Conservation (phyloP, 2,329 filamentous ascomycete genomes). For the Stemphylium lycopersici region DNA sequence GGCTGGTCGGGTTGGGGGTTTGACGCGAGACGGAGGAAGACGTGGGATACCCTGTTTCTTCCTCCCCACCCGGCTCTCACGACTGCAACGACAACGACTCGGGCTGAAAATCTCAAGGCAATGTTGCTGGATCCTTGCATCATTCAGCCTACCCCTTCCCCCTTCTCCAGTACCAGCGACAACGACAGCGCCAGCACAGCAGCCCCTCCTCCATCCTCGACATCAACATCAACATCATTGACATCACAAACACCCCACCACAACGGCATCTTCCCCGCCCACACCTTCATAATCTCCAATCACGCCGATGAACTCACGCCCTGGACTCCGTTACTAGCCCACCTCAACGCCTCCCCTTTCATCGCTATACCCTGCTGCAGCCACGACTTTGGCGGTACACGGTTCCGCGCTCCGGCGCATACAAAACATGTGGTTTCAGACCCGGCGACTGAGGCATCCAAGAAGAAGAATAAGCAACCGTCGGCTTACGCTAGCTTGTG, state of each 20-base stretch:
- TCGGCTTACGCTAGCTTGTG: constrained; percentile 87
- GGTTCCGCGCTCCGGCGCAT: constrained; percentile 66
- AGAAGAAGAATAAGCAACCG: constrained; percentile 49
- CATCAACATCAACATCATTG: background rate
- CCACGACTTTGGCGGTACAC: constrained; percentile 77
- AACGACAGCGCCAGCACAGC: background rate
- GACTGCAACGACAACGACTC: constrained; percentile 23
- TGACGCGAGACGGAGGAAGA: constrained; percentile 83
- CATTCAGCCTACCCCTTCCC: constrained; percentile 23
- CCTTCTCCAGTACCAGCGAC: background rate
- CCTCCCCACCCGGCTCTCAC: too few species aligned
- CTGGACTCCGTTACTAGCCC: constrained; percentile 91
- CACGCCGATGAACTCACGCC: constrained; percentile 95
- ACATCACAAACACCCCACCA: constrained; percentile 48
- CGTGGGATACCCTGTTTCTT: constrained; percentile 75
- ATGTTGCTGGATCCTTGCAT: constrained; percentile 65
- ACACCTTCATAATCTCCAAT: constrained; percentile 94
- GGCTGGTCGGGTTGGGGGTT: constrained; percentile 89
- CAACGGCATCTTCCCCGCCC: constrained; percentile 70
- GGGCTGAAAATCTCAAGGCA: constrained; percentile 61
- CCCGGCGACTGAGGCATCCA: constrained; percentile 27
- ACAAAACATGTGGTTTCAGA: constrained; percentile 26
- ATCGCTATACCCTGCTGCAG: constrained; percentile 96
- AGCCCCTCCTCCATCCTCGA: background rate
- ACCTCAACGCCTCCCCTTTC: constrained; percentile 77